Evolutionary conservation across 441 rosid genomes (phyloP).

Genomic region (Viola pubescens): DNA sequence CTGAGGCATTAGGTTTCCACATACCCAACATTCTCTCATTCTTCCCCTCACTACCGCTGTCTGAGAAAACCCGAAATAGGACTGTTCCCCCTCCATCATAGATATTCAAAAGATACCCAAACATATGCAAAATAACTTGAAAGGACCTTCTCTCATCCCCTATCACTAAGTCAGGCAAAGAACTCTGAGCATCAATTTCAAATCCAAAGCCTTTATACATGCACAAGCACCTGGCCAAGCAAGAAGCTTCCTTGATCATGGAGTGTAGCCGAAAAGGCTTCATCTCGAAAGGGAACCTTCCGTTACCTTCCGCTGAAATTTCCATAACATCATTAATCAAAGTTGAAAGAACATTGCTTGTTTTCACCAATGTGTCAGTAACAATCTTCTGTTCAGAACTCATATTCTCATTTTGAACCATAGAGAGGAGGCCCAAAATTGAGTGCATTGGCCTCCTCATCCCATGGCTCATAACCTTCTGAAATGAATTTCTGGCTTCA

Average conservation of each 20-base stretch:
- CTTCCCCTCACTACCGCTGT: conserved; percentile 51
- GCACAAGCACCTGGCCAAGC: conserved; percentile 77
- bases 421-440: conserved; percentile 64
- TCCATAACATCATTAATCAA: conserved; percentile 86
- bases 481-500: conserved; percentile 75
- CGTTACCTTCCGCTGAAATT: conserved; percentile 41
- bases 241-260: conserved; percentile 63
- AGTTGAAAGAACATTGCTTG: conserved; percentile 67
- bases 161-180: conserved; percentile 64
- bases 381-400: conserved; percentile 52
- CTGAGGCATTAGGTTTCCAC: conserved; percentile 55
- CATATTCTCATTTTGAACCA: conserved; percentile 65
- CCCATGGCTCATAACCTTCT: conserved; percentile 86
- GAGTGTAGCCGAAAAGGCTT: conserved; percentile 57
- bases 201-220: conserved; percentile 49
- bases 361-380: conserved; percentile 66
- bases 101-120: conserved; percentile 53
- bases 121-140: conserved; percentile 82
- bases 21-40: conserved; percentile 58
- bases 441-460: conserved; percentile 96
- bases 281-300: conserved; percentile 57
- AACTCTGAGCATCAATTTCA: conserved; percentile 48
- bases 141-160: conserved; percentile 78
- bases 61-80: conserved; percentile 45
- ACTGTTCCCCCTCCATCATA: conserved; percentile 40